Base-by-base conservation (phyloP, 1,284 basidiomycete genomes). In the Moesziomyces sp. region DNA sequence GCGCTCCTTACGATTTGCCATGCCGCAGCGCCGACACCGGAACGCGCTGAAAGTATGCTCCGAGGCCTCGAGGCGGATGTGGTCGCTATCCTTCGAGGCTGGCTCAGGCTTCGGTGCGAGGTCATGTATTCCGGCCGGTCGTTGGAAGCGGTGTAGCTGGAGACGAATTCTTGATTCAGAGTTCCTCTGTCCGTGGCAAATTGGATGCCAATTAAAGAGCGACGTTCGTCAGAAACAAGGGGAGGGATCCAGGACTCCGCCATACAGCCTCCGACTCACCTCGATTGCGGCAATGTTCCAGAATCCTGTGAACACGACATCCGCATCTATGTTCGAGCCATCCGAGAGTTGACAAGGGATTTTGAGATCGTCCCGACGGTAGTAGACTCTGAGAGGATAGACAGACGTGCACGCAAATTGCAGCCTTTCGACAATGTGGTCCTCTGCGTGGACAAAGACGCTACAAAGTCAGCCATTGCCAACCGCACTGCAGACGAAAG, bases 1-100 rank as follows among this genome's bases (percentile, higher is more conserved):
- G 5, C 18, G 6, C 10, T 11, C 21, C 21, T 40, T 68, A 4
- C 56, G 66, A 58, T 58, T 68, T n/a, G 55, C 66, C 45, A 46
- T 58, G 3, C 66, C 66, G 43, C 66, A 68, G 5, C 54, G 23
- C 8, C 30, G 21, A 28, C 66, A 68, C 14, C 59, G 47, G n/a
- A 58, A 68, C 13, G 46, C 58, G 1, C 58, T 40, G 21, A 68
- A 62, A 3, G 59, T 58, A 13, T 68, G 58, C 13, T 55, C 43
- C 3, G 33, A 30, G 14, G 16, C 21, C 26, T 51, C 26, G 10
- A 58, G 33, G 16, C 14, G 44, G 21, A 21, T 10, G n/a, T 18
- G 35, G 24, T 16, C 1, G 30, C 19, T n/a, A 24, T 9, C 18
- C 18, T 40, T 18, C 5, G 5, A 18, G 18, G 14, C 18, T 5